Percentiles rank a stretch among this genome's conserved stretches.
Evolutionary conservation across 1,284 basidiomycete species (phyloP).

Genomic region (Ustilago loliicola): DNA sequence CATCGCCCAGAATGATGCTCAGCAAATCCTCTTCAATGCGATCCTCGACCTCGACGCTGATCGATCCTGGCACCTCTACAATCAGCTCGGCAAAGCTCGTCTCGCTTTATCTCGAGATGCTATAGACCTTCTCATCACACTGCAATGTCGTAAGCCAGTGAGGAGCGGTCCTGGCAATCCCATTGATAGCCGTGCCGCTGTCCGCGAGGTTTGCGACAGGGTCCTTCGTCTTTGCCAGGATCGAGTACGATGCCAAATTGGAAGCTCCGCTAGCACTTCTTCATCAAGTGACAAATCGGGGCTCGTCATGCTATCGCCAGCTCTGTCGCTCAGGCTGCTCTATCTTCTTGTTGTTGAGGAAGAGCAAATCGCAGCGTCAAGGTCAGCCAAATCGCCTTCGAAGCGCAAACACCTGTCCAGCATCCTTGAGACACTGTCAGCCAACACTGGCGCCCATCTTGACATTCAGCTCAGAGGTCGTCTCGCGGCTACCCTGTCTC

Average conservation of each 20-base stretch:
- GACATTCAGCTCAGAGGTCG: constrained; percentile 30
- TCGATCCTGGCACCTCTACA: constrained; percentile 34
- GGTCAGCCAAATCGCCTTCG: background rate
- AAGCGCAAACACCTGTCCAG: constrained; percentile 12
- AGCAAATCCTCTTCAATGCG: constrained; percentile 24
- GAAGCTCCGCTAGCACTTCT: constrained; percentile 4
- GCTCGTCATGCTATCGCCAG: constrained; percentile 16
- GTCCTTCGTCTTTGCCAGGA: constrained; percentile 32
- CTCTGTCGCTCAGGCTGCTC: constrained; percentile 30
- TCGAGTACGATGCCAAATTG: constrained; percentile 11
- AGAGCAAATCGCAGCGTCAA: constrained; percentile 34
- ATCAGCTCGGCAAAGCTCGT: constrained; percentile 25
- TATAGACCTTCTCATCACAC: constrained; percentile 31
- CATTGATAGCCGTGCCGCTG: constrained; percentile 14
- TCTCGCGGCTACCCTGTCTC: constrained; percentile 30
- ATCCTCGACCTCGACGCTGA: constrained; percentile 38
- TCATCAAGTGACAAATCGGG: background rate
- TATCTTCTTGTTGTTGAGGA: constrained; percentile 46
- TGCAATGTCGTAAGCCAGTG: constrained; percentile 42
- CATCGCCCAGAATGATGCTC: constrained; percentile 11
- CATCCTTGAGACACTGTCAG: constrained; percentile 13
- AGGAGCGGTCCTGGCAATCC: constrained; percentile 13
- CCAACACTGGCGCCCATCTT: constrained; percentile 12
- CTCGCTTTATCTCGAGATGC: constrained; percentile 9
- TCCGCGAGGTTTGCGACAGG: constrained; percentile 38